Conservation (phyloP, 139 green algal species). For the Chlamydomonas sp. region DNA sequence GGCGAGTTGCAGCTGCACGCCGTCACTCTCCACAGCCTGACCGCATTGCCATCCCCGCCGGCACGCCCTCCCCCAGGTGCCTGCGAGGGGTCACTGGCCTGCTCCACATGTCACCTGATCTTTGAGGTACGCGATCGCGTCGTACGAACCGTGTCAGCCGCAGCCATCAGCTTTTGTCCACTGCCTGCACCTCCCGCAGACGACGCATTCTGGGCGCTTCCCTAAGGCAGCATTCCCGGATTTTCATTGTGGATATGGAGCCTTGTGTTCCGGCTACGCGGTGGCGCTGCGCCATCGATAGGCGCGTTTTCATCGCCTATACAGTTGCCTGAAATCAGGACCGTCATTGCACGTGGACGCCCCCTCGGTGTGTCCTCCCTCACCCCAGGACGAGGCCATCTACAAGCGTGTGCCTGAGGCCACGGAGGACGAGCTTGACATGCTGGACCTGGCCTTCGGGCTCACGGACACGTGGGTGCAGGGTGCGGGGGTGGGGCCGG, state of each 20-base stretch:
- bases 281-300: too few relatives aligned
- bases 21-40: too few relatives aligned
- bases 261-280: too few relatives aligned
- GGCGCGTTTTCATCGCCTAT: too few relatives aligned
- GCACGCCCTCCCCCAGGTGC: conserved; percentile 70
- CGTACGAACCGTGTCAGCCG: too few relatives aligned
- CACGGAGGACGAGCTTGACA: conserved; percentile 98
- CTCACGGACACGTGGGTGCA: conserved; percentile 92
- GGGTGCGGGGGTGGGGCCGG: not conserved
- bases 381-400: conserved; percentile 76
- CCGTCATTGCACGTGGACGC: too few relatives aligned
- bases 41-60: too few relatives aligned
- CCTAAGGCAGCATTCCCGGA: not conserved
- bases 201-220: too few relatives aligned
- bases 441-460: conserved; percentile 99
- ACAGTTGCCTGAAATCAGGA: too few relatives aligned
- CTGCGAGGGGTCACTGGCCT: conserved; percentile 97
- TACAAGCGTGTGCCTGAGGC: conserved; percentile 93
- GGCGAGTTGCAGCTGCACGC: not conserved
- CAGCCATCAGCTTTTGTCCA: too few relatives aligned
- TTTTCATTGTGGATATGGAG: not conserved
- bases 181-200: too few relatives aligned
- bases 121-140: conserved; percentile 68
- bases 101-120: conserved; percentile 98
- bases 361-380: not conserved